These are phyloP conservation scores for Apiotrichum gracile DNA, from an alignment of 1,284 basidiomycete species.

Conservation along the genomic window DNA sequence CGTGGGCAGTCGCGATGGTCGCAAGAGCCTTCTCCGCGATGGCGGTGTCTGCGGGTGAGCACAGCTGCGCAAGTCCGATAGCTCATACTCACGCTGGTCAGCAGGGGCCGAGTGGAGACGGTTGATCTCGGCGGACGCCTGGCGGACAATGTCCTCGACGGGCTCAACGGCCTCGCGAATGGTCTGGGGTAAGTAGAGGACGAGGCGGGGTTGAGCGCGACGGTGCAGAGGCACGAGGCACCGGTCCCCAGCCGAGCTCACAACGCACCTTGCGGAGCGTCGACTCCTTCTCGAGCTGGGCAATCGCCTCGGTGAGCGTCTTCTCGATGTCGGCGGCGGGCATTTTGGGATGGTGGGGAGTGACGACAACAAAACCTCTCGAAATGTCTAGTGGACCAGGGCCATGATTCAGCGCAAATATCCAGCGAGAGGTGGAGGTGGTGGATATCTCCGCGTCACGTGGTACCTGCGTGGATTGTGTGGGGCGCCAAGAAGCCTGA, in stretches of 20 bases:
- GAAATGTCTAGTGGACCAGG: no score
- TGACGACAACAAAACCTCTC: background rate
- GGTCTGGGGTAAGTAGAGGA: slow-evolving; percentile 18
- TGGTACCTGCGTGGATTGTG: background rate
- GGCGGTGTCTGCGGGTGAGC: slow-evolving; percentile 26
- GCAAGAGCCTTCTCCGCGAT: slow-evolving; percentile 35
- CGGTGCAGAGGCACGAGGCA: background rate
- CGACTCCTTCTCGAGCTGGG: slow-evolving; percentile 42
- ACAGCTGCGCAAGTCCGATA: background rate
- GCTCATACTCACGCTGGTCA: slow-evolving; percentile 39
- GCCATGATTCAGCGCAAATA: background rate
- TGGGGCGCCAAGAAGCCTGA: no score
- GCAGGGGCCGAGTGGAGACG: slow-evolving; percentile 38
- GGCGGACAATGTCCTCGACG: slow-evolving; percentile 37
- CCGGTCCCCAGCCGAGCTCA: no score
- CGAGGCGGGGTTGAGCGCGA: no score
- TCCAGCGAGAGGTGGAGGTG: background rate
- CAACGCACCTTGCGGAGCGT: slow-evolving; percentile 43
- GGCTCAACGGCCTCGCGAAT: slow-evolving; percentile 44
- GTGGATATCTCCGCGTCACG: background rate
- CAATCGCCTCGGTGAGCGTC: slow-evolving; percentile 33
- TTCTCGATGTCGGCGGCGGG: slow-evolving; percentile 14
- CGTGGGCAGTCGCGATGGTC: slow-evolving; percentile 25
- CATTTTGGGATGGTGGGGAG: background rate
- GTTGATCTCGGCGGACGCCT: slow-evolving; percentile 41